These are phyloP conservation scores for Sabuloglossum arenarium DNA, from an alignment of 495 filamentous ascomycete species.

Conservation along the genomic window DNA sequence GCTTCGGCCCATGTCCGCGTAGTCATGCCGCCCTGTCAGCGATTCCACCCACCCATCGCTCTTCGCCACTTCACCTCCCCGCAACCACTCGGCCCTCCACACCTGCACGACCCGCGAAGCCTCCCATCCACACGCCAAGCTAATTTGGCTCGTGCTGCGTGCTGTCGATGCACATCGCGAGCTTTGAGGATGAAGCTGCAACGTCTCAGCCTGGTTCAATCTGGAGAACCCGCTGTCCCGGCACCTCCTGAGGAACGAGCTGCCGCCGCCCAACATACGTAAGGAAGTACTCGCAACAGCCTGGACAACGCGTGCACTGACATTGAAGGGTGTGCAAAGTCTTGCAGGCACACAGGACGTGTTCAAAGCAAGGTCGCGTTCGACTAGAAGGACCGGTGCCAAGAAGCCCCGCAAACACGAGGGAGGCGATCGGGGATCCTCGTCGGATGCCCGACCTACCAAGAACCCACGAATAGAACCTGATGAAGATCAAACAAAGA, in stretches of 20 bases:
- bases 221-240: not conserved
- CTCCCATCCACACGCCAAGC: no score
- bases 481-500: not conserved
- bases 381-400: not conserved
- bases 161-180: not conserved
- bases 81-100: no score
- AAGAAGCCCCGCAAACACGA: not conserved
- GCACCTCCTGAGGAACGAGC: not conserved
- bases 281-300: not conserved
- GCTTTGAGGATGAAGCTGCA: not conserved
- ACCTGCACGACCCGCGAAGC: no score
- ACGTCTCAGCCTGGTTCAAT: not conserved
- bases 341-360: not conserved
- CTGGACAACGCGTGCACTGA: not conserved
- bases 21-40: no score
- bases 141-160: no score
- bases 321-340: not conserved
- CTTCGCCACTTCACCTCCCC: no score
- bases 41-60: no score
- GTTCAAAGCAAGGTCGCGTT: no score
- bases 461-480: not conserved
- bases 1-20: no score
- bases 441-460: not conserved
- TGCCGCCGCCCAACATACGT: not conserved
- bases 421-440: not conserved